Conservation (phyloP, 352 stramenopile species). For the Pythium catenulatum region DNA sequence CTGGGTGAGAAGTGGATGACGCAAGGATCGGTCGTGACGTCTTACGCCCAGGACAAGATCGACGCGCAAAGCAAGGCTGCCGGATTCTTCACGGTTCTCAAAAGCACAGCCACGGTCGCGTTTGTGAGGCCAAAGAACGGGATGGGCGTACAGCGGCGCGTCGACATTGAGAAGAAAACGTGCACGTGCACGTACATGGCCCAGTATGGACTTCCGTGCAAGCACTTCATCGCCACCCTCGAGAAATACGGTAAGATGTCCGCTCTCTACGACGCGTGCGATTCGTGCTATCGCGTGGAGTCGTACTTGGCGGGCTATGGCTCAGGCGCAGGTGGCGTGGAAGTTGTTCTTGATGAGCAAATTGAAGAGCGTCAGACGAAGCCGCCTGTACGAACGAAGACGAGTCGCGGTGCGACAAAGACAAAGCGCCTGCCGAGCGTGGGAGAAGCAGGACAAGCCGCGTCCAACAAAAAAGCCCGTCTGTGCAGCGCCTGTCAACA, state of each 20-base stretch:
- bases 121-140: neutral
- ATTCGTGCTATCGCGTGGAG: neutral
- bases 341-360: neutral
- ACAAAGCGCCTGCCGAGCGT: neutral
- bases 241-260: neutral
- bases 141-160: neutral
- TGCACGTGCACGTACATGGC: neutral
- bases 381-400: neutral
- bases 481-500: no score
- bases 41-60: neutral
- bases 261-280: neutral
- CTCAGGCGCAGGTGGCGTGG: neutral
- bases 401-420: neutral
- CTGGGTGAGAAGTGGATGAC: neutral
- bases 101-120: neutral
- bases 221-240: neutral
- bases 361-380: neutral
- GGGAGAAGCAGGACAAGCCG: no score
- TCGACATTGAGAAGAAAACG: neutral
- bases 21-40: neutral
- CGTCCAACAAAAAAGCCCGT: no score
- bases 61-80: neutral
- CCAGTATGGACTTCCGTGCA: neutral
- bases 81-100: neutral
- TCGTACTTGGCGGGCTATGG: neutral